phyloP scores from a whole-genome alignment of 2,329 filamentous ascomycete species.

The Biscogniauxia sp. region DNA sequence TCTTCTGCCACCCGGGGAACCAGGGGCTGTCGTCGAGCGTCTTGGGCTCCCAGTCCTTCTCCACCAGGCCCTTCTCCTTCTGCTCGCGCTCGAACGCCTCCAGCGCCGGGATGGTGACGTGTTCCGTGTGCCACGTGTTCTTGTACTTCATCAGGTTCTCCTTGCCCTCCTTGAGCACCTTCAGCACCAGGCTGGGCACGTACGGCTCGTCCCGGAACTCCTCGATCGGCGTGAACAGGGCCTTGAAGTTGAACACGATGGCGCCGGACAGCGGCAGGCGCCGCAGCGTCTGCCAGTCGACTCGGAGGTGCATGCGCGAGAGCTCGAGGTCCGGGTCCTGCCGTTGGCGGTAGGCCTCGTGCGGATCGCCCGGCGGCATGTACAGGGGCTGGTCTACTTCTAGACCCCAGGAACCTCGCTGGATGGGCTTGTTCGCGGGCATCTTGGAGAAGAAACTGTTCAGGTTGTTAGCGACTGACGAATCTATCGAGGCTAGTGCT shows the following conservation, averaged over 20 bases:
- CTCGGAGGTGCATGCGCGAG: conserved; percentile 65
- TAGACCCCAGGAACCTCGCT: conserved; percentile 80
- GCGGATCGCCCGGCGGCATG: conserved; percentile 66
- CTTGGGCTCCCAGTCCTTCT: conserved; percentile 60
- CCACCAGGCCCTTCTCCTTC: conserved; percentile 57
- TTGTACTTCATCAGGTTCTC: conserved; percentile 74
- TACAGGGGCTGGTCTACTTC: conserved; percentile 74
- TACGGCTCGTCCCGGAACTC: conserved; percentile 71
- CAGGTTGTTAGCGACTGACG: background rate
- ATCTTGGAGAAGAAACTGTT: conserved; percentile 79
- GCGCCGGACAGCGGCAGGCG: conserved; percentile 73
- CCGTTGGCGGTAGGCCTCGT: conserved; percentile 56
- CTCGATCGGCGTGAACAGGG: conserved; percentile 71
- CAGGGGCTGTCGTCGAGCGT: conserved; percentile 76
- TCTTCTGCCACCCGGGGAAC: conserved; percentile 73
- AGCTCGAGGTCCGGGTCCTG: conserved; percentile 57
- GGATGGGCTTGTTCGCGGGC: conserved; percentile 71
- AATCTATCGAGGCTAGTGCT: background rate
- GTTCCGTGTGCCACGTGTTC: conserved; percentile 75
- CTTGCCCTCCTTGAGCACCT: conserved; percentile 70
- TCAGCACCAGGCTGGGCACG: conserved; percentile 65
- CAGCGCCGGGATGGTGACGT: conserved; percentile 65
- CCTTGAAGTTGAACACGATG: conserved; percentile 87
- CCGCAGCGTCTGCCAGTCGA: conserved; percentile 86
- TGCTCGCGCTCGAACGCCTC: conserved; percentile 66